Conservation (phyloP, 768 basidiomycete species). For the Tremella yokohamensis region DNA sequence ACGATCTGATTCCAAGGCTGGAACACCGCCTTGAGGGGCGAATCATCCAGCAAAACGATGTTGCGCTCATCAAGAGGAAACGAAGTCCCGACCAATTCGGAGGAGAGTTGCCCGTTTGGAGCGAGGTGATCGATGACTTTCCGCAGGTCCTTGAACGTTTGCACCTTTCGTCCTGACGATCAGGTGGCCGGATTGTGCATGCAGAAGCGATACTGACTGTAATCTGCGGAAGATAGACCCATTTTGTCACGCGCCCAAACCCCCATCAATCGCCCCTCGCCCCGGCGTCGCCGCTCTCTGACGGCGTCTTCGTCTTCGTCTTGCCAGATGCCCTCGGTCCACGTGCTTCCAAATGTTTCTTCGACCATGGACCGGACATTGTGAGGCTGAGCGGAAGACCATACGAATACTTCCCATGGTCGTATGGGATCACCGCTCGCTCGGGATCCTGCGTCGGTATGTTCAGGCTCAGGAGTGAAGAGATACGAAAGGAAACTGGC, state of each 20-base stretch:
- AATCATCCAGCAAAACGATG: slow-evolving; percentile 46
- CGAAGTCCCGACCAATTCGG: neutral
- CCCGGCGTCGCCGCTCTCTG: slow-evolving; percentile 6
- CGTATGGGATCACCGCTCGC: slow-evolving; percentile 4
- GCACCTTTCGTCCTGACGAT: slow-evolving; percentile 30
- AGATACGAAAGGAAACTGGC: slow-evolving; percentile 42
- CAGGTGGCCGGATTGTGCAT: neutral
- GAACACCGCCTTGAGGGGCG: slow-evolving; percentile 41
- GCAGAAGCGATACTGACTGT: slow-evolving; percentile 28
- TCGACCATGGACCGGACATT: slow-evolving; percentile 47
- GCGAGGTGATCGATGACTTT: slow-evolving; percentile 35
- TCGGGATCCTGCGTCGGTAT: neutral
- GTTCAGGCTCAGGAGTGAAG: slow-evolving; percentile 22
- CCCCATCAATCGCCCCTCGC: slow-evolving; percentile 43
- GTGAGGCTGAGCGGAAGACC: slow-evolving; percentile 47
- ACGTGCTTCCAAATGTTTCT: slow-evolving; percentile 31
- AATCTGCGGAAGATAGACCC: slow-evolving; percentile 35
- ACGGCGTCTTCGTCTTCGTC: slow-evolving; percentile 9
- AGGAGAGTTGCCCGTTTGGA: neutral
- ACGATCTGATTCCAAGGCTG: slow-evolving; percentile 50
- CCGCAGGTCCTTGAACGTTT: slow-evolving; percentile 47
- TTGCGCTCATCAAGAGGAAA: slow-evolving; percentile 25
- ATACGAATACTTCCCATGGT: slow-evolving; percentile 49
- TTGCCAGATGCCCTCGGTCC: slow-evolving; percentile 34
- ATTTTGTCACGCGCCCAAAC: slow-evolving; percentile 48